These are phyloP conservation scores for Sphagnum fallax DNA, from an alignment of 228 moss, liverwort and hornwort species.

Conservation along the genomic window DNA sequence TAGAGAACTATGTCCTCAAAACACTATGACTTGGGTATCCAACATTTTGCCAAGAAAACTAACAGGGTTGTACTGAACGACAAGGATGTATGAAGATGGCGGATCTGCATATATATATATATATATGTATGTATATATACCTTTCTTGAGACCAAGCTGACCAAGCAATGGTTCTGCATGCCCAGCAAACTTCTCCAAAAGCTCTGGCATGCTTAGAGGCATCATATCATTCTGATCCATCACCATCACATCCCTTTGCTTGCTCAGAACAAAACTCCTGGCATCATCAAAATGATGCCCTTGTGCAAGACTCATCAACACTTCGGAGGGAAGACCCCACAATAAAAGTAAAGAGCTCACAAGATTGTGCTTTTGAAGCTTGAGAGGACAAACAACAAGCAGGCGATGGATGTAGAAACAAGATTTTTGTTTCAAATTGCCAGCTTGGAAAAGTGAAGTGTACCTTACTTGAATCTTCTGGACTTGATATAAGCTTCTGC, in stretches of 20 bases:
- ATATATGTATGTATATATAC: constrained; percentile 16
- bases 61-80: not conserved
- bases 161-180: constrained; percentile 78
- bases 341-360: not conserved
- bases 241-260: constrained; percentile 22
- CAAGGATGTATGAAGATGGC: not conserved
- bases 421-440: not conserved
- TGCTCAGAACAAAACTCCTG: constrained; percentile 12
- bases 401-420: not conserved
- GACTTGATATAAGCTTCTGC: constrained; percentile 68
- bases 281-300: not conserved
- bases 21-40: not conserved
- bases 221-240: constrained; percentile 50
- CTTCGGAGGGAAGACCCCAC: not conserved
- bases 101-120: not conserved
- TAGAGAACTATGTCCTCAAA: not conserved
- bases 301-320: not conserved
- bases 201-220: constrained; percentile 70
- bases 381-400: constrained; percentile 1
- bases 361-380: not conserved
- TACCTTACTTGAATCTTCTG: constrained; percentile 27
- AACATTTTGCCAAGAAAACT: not conserved
- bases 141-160: constrained; percentile 79
- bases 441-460: not conserved
- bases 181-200: constrained; percentile 69